Conservation (phyloP, 2,329 filamentous ascomycete species). For the Pseudogymnoascus destructans region DNA sequence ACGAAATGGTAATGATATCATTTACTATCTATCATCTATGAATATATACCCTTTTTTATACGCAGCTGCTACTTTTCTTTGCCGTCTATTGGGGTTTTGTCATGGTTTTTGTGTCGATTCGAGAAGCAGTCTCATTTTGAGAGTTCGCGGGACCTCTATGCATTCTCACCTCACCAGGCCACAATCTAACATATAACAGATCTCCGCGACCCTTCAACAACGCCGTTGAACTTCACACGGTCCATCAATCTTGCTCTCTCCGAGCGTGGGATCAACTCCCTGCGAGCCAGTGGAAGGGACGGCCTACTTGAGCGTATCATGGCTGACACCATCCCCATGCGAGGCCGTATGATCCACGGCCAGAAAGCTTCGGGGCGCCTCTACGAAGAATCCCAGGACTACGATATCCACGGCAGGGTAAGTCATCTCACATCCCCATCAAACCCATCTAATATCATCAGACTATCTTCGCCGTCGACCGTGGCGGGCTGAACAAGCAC, state of each 20-base stretch:
- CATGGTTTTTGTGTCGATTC: background rate
- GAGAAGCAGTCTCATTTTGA: background rate
- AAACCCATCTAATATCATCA: conserved; percentile 26
- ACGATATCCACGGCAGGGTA: conserved; percentile 80
- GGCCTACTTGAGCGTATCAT: conserved; percentile 63
- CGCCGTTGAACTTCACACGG: conserved; percentile 86
- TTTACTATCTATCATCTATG: background rate
- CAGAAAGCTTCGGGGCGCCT: conserved; percentile 48
- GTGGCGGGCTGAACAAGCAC: conserved; percentile 67
- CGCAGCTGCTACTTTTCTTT: background rate
- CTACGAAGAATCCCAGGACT: conserved; percentile 70
- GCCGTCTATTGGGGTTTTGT: background rate
- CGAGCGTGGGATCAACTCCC: conserved; percentile 82
- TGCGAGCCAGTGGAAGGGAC: conserved; percentile 54
- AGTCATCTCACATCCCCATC: conserved; percentile 20
- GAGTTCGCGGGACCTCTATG: background rate
- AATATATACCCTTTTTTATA: background rate
- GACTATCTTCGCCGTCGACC: conserved; percentile 77
- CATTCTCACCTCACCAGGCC: background rate
- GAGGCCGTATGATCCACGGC: conserved; percentile 92
- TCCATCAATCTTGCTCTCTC: conserved; percentile 97
- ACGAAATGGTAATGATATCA: conserved; percentile 53
- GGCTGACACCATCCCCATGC: conserved; percentile 75
- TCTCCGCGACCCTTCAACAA: conserved; percentile 68
- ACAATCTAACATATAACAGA: conserved; percentile 39